Conservation (phyloP, 2,329 filamentous ascomycete species). For the Fusarium praegraminearum region DNA sequence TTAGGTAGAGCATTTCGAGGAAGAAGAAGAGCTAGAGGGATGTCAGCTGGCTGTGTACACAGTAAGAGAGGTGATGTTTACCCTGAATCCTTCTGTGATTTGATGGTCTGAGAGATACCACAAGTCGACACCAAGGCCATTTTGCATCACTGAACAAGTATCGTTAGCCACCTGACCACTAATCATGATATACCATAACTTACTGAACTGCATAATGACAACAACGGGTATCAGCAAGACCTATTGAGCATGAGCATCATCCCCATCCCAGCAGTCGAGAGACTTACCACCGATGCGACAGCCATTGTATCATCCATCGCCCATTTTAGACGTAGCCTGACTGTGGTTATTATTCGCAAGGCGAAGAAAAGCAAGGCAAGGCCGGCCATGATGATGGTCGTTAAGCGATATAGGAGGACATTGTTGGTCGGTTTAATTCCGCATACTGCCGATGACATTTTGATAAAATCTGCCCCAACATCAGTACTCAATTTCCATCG, state of each 20-base stretch:
- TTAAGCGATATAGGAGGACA: neutral
- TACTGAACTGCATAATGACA: neutral
- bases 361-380: constrained; percentile 2
- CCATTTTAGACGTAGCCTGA: neutral
- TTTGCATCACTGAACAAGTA: neutral
- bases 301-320: constrained; percentile 16
- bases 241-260: neutral
- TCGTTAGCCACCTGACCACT: neutral
- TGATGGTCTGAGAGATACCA: constrained; percentile 14
- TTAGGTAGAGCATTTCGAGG: neutral
- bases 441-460: neutral
- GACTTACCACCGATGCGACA: neutral
- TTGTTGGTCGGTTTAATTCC: constrained; percentile 1
- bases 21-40: neutral
- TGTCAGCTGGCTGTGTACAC: neutral
- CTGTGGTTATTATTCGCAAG: neutral
- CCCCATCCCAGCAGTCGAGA: accelerated
- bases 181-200: accelerated
- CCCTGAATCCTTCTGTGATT: constrained; percentile 9
- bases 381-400: neutral
- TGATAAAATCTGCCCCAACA: constrained; percentile 13
- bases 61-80: too few relatives aligned
- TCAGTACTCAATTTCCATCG: neutral
- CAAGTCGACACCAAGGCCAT: constrained; percentile 22
- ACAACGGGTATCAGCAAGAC: neutral